These are phyloP conservation scores for Thelonectria discophora DNA, from an alignment of 2,329 filamentous ascomycete species.

Conservation along the genomic window DNA sequence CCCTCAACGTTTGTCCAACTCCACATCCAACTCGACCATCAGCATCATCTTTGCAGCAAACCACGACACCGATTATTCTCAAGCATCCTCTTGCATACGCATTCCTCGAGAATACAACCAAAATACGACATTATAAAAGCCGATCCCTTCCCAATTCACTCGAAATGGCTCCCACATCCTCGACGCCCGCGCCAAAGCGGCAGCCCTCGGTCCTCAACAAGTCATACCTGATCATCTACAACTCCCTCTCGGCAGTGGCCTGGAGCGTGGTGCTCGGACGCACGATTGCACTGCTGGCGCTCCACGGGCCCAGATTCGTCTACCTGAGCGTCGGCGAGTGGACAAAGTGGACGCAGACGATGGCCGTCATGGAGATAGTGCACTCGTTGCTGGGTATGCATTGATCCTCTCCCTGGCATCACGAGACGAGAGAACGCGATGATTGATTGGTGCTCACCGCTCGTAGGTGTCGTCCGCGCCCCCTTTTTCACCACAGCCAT, in stretches of 20 bases:
- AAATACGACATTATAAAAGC: no score
- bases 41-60: neutral
- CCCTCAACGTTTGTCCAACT: constrained; percentile 30
- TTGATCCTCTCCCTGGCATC: constrained; percentile 11
- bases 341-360: constrained; percentile 82
- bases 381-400: constrained; percentile 81
- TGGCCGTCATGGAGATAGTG: constrained; percentile 83
- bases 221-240: constrained; percentile 86
- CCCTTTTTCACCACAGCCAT: constrained; percentile 86
- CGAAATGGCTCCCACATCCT: constrained; percentile 36
- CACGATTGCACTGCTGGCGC: constrained; percentile 63
- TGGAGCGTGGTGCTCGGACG: constrained; percentile 82
- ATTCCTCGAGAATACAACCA: no score
- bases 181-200: constrained; percentile 36
- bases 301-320: constrained; percentile 65
- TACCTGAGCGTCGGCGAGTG: constrained; percentile 71
- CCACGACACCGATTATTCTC: neutral
- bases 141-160: neutral
- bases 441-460: constrained; percentile 1
- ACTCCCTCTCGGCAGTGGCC: constrained; percentile 76
- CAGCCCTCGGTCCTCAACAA: constrained; percentile 55
- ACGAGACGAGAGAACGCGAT: neutral
- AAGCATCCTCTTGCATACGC: neutral
- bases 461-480: constrained; percentile 80
- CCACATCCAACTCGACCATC: neutral